A percentile compares a stretch with the other conserved stretches of the same genome.
These are phyloP conservation scores for Camellia sinensis DNA, from an alignment of 148 eudicot genomes.

Conservation along the genomic window DNA sequence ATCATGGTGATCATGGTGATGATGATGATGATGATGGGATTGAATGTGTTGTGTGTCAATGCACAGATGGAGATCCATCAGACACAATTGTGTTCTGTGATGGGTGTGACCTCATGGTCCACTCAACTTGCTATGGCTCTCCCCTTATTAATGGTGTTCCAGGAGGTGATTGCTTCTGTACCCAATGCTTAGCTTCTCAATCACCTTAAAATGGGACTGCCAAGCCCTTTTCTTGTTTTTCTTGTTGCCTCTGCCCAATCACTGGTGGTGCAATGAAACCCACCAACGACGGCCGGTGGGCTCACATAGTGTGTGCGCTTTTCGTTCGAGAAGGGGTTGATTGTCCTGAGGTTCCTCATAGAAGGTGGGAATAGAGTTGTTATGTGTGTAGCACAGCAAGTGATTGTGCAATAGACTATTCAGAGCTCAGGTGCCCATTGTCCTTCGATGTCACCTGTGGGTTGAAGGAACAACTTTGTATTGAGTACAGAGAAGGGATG, in stretches of 20 bases:
- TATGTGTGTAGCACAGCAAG: conserved; percentile 47
- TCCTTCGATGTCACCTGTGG: conserved; percentile 87
- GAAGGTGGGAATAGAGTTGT: conserved; percentile 56
- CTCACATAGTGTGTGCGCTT: conserved; percentile 76
- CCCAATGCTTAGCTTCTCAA: conserved; percentile 40
- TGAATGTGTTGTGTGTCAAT: conserved; percentile 67
- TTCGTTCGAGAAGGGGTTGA: conserved; percentile 73
- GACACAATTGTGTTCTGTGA: conserved; percentile 95
- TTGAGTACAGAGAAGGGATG: conserved; percentile 72
- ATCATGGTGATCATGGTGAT: no score
- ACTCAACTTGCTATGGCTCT: conserved; percentile 69
- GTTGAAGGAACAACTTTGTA: conserved; percentile 62
- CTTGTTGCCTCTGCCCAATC: conserved; percentile 75
- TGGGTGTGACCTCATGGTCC: conserved; percentile 90
- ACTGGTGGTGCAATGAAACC: conserved; percentile 69
- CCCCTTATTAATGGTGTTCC: conserved; percentile 65
- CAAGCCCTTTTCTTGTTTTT: conserved; percentile 29
- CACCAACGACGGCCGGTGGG: conserved; percentile 62
- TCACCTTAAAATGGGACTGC: background rate
- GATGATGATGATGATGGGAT: conserved; percentile 67
- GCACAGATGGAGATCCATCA: conserved; percentile 79
- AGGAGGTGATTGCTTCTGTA: conserved; percentile 92
- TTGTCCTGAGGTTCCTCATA: conserved; percentile 48
- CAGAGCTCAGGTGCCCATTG: conserved; percentile 65
- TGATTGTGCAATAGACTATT: conserved; percentile 82